Evolutionary conservation across 331 rosid genomes (phyloP).

Genomic region (Pyrus hybrid): DNA sequence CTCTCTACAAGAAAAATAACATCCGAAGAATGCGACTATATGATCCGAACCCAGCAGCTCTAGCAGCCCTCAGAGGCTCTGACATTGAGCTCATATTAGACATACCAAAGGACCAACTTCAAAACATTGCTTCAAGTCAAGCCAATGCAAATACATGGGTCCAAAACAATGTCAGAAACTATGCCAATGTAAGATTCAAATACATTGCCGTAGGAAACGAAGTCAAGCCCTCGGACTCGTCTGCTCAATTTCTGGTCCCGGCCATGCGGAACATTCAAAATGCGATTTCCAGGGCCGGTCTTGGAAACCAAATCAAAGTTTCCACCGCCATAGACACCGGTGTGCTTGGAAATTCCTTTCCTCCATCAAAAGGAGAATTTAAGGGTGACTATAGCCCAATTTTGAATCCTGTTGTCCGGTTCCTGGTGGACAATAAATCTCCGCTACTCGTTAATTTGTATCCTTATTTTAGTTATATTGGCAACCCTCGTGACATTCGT

Average conservation of each 20-base stretch:
- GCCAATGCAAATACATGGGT: slow-evolving; percentile 38
- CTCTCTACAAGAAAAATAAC: too few relatives aligned
- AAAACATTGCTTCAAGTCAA: slow-evolving; percentile 24
- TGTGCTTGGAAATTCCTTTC: slow-evolving; percentile 16
- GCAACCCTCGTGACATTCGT: neutral
- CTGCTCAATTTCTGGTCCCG: slow-evolving; percentile 28
- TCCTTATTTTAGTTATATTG: slow-evolving; percentile 23
- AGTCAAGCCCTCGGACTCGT: slow-evolving; percentile 11
- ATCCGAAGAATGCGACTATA: slow-evolving; percentile 39
- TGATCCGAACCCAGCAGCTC: slow-evolving; percentile 18
- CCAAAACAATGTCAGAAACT: too few relatives aligned
- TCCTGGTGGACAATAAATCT: slow-evolving; percentile 19
- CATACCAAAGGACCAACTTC: slow-evolving; percentile 17
- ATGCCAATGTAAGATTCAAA: too few relatives aligned
- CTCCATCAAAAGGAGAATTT: slow-evolving; percentile 1
- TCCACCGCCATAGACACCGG: slow-evolving; percentile 22
- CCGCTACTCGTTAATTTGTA: slow-evolving; percentile 42
- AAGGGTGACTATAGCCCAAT: slow-evolving; percentile 12
- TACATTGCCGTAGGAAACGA: slow-evolving; percentile 46
- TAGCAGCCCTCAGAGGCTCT: slow-evolving; percentile 41
- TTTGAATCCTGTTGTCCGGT: slow-evolving; percentile 20
- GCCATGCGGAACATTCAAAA: slow-evolving; percentile 45
- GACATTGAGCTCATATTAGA: slow-evolving; percentile 30
- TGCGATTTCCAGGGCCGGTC: slow-evolving; percentile 25
- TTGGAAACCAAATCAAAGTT: slow-evolving; percentile 33